Conservation (phyloP, 2,329 filamentous ascomycete species). For the Chalaropsis ovoidea region DNA sequence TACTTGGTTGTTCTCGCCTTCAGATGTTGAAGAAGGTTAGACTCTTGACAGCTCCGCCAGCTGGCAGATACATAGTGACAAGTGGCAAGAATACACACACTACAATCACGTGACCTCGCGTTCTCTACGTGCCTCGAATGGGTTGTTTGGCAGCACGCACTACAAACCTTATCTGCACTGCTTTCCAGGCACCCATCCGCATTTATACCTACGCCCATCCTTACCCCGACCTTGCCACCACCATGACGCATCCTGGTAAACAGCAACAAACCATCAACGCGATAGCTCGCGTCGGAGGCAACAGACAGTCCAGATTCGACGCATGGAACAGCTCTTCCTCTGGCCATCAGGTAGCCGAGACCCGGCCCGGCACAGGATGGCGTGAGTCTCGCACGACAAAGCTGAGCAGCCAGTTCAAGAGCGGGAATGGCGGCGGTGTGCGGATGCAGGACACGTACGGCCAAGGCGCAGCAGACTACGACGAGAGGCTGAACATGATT, state of each 20-base stretch:
- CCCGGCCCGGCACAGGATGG: conserved; percentile 55
- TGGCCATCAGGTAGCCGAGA: conserved; percentile 70
- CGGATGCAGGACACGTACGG: conserved; percentile 57
- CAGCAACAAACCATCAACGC: conserved; percentile 19
- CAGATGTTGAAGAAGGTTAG: too few species aligned
- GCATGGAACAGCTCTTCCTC: conserved; percentile 64
- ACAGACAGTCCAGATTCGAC: conserved; percentile 46
- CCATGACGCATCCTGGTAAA: conserved; percentile 14
- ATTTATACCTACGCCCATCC: not conserved
- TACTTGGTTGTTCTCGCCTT: too few species aligned
- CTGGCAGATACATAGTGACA: too few species aligned
- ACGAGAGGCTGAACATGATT: conserved; percentile 37
- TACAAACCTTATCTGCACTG: not conserved
- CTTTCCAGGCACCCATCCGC: not conserved
- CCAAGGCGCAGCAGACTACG: conserved; percentile 49
- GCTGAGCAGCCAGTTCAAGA: conserved; percentile 57
- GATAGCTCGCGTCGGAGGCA: conserved; percentile 33
- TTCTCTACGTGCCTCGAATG: too few species aligned
- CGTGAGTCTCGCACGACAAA: conserved; percentile 59
- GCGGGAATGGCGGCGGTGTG: conserved; percentile 46
- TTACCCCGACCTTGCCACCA: not conserved
- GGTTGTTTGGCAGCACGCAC: too few species aligned
- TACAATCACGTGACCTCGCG: too few species aligned
- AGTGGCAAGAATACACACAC: too few species aligned
- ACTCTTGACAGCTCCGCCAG: too few species aligned